Evolutionary conservation across 1,284 basidiomycete genomes (phyloP).

Genomic region (Ganoderma resinaceum): DNA sequence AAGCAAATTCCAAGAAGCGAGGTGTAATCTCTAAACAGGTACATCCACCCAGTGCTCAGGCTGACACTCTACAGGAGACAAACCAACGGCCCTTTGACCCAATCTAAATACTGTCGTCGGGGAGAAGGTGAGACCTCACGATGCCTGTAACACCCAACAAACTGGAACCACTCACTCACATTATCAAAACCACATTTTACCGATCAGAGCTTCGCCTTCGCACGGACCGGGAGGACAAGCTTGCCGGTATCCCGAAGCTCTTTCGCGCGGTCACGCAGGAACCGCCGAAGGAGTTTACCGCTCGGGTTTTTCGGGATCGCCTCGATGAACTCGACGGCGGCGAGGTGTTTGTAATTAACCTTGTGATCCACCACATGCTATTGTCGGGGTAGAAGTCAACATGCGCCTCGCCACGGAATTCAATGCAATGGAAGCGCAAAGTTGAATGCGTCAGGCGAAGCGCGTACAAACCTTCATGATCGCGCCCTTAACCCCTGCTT

Average conservation of each 20-base stretch:
- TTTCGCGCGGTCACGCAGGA: slow-evolving; percentile 45
- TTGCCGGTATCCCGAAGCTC: slow-evolving; percentile 22
- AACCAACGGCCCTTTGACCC: neutral
- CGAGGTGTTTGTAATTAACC: slow-evolving; percentile 34
- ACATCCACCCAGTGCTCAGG: neutral
- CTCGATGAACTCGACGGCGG: slow-evolving; percentile 35
- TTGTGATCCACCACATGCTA: slow-evolving; percentile 37
- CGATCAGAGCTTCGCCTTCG: slow-evolving; percentile 15
- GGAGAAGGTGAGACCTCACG: neutral
- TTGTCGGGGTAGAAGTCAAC: slow-evolving; percentile 9
- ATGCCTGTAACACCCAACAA: neutral
- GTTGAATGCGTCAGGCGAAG: neutral
- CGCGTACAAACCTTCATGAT: slow-evolving; percentile 49
- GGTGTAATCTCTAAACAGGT: neutral
- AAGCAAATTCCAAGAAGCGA: neutral
- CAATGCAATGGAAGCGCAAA: neutral
- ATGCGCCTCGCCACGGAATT: neutral
- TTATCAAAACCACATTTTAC: neutral
- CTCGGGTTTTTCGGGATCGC: slow-evolving; percentile 37
- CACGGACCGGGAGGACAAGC: slow-evolving; percentile 18
- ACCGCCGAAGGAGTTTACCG: slow-evolving; percentile 35
- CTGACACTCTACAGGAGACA: neutral
- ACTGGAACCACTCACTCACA: neutral
- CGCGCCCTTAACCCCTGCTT: slow-evolving; percentile 22
- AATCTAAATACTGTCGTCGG: neutral